Conservation (phyloP, 306 rosid species). For the Ochetophila trinervis region DNA sequence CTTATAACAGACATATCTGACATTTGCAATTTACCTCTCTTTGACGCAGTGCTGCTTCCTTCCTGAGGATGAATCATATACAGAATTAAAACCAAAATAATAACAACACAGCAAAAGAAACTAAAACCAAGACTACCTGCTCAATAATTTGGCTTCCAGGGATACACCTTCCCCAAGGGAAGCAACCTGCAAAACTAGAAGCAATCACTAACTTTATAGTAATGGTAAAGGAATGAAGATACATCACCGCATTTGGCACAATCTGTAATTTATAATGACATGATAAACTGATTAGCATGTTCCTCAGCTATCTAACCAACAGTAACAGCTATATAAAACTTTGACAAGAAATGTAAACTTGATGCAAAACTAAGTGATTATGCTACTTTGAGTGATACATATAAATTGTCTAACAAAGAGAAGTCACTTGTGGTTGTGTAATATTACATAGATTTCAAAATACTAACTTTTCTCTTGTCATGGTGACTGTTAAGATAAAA, state of each 20-base stretch:
- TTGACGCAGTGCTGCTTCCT: constrained; percentile 93
- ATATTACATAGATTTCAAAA: background rate
- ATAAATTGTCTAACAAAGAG: too few relatives aligned
- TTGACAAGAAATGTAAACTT: background rate
- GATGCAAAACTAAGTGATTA: background rate
- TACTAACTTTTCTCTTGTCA: background rate
- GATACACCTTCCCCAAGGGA: constrained; percentile 95
- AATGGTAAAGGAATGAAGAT: too few relatives aligned
- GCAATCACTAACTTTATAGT: background rate
- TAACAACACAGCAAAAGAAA: constrained; percentile 18
- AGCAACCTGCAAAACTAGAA: constrained; percentile 62
- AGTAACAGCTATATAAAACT: background rate
- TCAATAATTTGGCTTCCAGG: constrained; percentile 87
- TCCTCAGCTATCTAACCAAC: background rate
- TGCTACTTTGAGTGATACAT: too few relatives aligned
- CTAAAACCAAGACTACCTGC: constrained; percentile 50
- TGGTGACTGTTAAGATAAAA: background rate
- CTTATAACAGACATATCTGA: background rate
- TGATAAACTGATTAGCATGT: background rate
- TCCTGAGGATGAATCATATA: constrained; percentile 57
- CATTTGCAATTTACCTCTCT: constrained; percentile 65
- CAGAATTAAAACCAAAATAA: constrained; percentile 24
- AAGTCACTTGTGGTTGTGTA: too few relatives aligned
- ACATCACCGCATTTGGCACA: background rate
- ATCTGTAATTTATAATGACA: background rate